Conservation (phyloP, 345 rosid species). For the Acer yangbiense region DNA sequence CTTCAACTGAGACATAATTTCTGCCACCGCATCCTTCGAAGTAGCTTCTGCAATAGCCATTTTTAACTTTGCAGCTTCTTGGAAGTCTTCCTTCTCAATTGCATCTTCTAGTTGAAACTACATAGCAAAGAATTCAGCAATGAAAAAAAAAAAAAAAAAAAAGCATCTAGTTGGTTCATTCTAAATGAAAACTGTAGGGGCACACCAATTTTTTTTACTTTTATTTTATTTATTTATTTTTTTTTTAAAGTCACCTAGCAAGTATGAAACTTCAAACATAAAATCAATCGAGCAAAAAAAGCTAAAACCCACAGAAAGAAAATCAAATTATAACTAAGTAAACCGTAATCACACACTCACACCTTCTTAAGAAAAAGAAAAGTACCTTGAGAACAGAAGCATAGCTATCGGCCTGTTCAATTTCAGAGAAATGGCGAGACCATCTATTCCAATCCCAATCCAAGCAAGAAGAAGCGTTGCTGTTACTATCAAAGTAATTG, state of each 20-base stretch:
- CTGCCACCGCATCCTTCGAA: conserved; percentile 70
- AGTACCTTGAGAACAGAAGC: conserved; percentile 83
- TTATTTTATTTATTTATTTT: too few relatives aligned
- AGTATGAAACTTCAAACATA: not conserved
- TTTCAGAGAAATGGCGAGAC: conserved; percentile 81
- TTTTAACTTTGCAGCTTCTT: conserved; percentile 83
- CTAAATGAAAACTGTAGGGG: not conserved
- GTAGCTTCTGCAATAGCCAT: conserved; percentile 67
- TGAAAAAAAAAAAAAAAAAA: not conserved
- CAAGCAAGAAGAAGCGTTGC: conserved; percentile 35
- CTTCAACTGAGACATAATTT: conserved; percentile 79
- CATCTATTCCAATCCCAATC: conserved; percentile 95
- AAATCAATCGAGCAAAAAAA: not conserved
- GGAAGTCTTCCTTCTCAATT: conserved; percentile 82
- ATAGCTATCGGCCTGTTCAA: conserved; percentile 73
- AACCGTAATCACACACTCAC: too few relatives aligned
- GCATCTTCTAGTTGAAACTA: conserved; percentile 96
- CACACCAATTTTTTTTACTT: not conserved
- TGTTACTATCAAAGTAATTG: conserved; percentile 16
- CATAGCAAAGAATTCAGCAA: conserved; percentile 15
- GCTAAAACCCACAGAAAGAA: not conserved
- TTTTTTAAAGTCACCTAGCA: not conserved
- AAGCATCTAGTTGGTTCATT: not conserved
- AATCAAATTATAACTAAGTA: not conserved
- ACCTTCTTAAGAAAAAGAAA: not conserved